These are phyloP conservation scores for Apophysomyces ossiformis DNA, from an alignment of 371 early-diverging fungal genomes.

Conservation along the genomic window DNA sequence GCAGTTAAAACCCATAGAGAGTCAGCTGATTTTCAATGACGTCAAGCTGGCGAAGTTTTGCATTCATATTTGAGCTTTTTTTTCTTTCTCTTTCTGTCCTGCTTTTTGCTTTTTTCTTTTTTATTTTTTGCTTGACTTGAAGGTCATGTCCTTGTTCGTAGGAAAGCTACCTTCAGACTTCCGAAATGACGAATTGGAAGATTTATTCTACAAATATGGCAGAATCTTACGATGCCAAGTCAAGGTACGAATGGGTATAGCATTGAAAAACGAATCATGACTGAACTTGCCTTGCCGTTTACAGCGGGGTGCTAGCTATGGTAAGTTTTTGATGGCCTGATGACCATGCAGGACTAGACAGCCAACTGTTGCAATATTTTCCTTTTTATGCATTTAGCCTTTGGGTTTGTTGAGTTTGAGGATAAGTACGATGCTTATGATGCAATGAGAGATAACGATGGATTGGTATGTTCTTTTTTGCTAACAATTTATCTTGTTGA, in stretches of 20 bases:
- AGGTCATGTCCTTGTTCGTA: conserved; percentile 55
- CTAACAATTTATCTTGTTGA: no score
- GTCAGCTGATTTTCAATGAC: no score
- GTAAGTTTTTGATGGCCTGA: neutral
- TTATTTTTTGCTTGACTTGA: no score
- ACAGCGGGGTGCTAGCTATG: neutral
- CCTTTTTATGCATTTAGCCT: conserved; percentile 32
- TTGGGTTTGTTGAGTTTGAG: conserved; percentile 67
- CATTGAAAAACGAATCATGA: no score
- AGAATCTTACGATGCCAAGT: conserved; percentile 74
- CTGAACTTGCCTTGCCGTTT: conserved; percentile 16
- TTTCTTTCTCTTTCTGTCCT: neutral
- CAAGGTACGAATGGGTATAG: conserved; percentile 47
- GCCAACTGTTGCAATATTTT: neutral
- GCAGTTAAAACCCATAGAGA: no score
- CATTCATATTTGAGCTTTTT: no score
- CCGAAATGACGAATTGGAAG: conserved; percentile 69
- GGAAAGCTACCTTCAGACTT: conserved; percentile 63
- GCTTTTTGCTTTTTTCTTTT: neutral
- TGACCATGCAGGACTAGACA: neutral
- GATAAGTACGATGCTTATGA: conserved; percentile 72
- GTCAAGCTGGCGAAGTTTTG: no score
- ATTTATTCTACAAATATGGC: conserved; percentile 75
- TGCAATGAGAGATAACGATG: conserved; percentile 67
- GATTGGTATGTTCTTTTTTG: conserved; percentile 33